Evolutionary conservation across 768 basidiomycete species (phyloP).

Genomic region (Daedalea quercina): DNA sequence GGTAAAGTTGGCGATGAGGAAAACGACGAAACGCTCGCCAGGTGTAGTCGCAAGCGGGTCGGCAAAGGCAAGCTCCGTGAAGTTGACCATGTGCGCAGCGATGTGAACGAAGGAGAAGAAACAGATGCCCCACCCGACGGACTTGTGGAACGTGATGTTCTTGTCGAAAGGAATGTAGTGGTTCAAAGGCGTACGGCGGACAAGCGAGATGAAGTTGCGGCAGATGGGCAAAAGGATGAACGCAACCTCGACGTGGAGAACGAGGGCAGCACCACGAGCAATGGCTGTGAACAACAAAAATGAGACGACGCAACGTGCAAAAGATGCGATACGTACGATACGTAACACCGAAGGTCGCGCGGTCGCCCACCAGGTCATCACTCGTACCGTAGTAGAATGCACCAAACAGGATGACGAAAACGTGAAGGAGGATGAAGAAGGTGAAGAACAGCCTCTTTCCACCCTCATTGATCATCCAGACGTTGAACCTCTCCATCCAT

Average conservation of each 20-base stretch:
- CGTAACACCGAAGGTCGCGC: conserved; percentile 66
- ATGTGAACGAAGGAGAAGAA: conserved; percentile 71
- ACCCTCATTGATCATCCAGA: conserved; percentile 97
- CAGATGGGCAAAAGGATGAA: conserved; percentile 95
- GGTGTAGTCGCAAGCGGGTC: conserved; percentile 47
- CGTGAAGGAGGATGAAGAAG: conserved; percentile 75
- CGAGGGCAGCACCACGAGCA: conserved; percentile 82
- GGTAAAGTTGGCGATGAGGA: conserved; percentile 71
- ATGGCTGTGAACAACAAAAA: conserved; percentile 46
- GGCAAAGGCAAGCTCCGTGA: conserved; percentile 54
- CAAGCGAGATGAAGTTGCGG: conserved; percentile 87
- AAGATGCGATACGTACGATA: conserved; percentile 47
- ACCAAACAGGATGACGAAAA: conserved; percentile 72
- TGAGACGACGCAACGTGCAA: not conserved
- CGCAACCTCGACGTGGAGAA: conserved; percentile 85
- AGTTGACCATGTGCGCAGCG: conserved; percentile 83
- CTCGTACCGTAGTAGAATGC: conserved; percentile 71
- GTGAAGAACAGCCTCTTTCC: conserved; percentile 72
- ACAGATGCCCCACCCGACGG: conserved; percentile 88
- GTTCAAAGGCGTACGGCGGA: conserved; percentile 82
- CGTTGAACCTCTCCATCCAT: conserved; percentile 40
- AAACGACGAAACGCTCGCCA: conserved; percentile 55
- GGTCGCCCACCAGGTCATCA: conserved; percentile 67
- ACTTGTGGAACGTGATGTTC: conserved; percentile 86
- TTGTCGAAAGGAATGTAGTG: conserved; percentile 90